These are phyloP conservation scores for Cystobasidium sp. DNA, from an alignment of 1,284 basidiomycete genomes.

Conservation along the genomic window DNA sequence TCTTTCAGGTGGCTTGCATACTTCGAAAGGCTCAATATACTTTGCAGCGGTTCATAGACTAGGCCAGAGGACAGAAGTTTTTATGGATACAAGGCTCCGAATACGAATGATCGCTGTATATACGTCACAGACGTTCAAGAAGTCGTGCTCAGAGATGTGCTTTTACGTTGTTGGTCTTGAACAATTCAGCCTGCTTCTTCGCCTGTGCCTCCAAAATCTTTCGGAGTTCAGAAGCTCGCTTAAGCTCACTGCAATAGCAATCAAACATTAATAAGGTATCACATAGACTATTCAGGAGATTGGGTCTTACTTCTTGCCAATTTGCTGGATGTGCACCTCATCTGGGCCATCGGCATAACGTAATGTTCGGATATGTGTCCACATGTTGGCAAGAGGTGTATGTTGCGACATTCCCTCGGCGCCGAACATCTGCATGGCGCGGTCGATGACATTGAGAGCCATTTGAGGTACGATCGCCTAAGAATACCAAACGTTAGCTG, in stretches of 20 bases:
- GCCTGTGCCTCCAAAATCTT: conserved; percentile 68
- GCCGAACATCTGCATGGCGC: conserved; percentile 91
- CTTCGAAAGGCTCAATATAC: too few relatives aligned
- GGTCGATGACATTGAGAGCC: conserved; percentile 85
- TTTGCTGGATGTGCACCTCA: conserved; percentile 93
- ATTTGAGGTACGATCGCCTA: conserved; percentile 90
- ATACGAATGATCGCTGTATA: background rate
- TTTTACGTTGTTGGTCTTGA: conserved; percentile 67
- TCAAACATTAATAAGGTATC: conserved; percentile 59
- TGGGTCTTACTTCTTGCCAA: conserved; percentile 56
- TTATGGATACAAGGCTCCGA: too few relatives aligned
- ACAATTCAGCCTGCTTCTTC: conserved; percentile 56
- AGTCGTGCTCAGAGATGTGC: conserved; percentile 59
- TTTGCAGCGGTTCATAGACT: too few relatives aligned
- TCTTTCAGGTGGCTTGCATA: too few relatives aligned
- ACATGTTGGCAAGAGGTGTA: conserved; percentile 76
- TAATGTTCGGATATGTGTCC: conserved; percentile 80
- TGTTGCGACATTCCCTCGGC: conserved; percentile 92
- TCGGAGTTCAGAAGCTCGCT: conserved; percentile 62
- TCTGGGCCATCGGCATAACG: conserved; percentile 91
- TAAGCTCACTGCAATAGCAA: conserved; percentile 75
- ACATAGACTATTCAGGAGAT: background rate
- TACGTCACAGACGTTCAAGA: background rate
- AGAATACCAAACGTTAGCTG: conserved; percentile 16
- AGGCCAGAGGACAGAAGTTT: too few relatives aligned